Evolutionary conservation across 345 rosid genomes (phyloP).

Genomic region (Ailanthus altissimus): DNA sequence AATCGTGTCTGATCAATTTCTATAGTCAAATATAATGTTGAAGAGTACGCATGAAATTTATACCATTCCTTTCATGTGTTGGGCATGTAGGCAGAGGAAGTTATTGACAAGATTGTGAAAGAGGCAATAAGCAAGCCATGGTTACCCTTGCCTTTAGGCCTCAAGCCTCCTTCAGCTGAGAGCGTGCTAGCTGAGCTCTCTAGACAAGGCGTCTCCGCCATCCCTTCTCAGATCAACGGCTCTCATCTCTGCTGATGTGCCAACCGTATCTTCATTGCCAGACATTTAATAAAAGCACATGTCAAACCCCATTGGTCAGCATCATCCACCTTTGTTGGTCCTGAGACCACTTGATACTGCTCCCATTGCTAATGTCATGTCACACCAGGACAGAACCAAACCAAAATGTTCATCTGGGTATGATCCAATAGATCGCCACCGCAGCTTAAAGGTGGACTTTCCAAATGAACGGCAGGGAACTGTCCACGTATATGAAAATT

Average conservation of each 20-base stretch:
- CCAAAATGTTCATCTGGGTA: neutral
- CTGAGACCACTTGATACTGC: neutral
- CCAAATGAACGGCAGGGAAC: conserved; percentile 23
- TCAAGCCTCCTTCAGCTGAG: conserved; percentile 81
- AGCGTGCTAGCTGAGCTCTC: conserved; percentile 80
- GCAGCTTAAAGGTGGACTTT: neutral
- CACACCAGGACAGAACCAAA: neutral
- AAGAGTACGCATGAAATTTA: neutral
- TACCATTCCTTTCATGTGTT: neutral
- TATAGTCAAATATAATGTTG: neutral
- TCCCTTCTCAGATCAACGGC: conserved; percentile 50
- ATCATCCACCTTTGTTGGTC: conserved; percentile 8
- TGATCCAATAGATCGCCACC: neutral
- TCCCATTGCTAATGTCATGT: neutral
- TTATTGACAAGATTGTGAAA: conserved; percentile 70
- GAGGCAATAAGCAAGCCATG: conserved; percentile 93
- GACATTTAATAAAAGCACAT: conserved; percentile 6
- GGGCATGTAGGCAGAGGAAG: conserved; percentile 84
- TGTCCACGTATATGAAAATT: conserved; percentile 24
- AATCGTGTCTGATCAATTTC: neutral
- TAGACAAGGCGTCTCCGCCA: conserved; percentile 68
- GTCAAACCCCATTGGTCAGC: neutral
- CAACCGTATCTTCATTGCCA: neutral
- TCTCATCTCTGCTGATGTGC: conserved; percentile 34
- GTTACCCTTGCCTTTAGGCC: conserved; percentile 87